Conservation (phyloP, 768 basidiomycete genomes). For the Mycena polygramma region DNA sequence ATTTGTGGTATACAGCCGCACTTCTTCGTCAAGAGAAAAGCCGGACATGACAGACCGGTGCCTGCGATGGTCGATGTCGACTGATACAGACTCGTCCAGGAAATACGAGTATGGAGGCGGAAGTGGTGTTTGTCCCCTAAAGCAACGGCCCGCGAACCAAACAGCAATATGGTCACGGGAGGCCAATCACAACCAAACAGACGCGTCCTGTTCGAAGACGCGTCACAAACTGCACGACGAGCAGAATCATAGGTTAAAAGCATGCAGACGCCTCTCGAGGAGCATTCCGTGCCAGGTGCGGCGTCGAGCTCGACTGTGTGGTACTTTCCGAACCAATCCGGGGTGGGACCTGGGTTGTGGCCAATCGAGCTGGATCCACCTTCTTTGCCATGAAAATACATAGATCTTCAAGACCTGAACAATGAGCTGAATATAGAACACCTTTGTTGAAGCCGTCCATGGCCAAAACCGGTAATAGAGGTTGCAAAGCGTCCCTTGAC, state of each 20-base stretch:
- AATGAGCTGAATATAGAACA: not conserved
- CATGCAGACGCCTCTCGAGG: too few relatives aligned
- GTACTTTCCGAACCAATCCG: too few relatives aligned
- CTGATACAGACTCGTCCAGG: too few relatives aligned
- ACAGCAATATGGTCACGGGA: constrained; percentile 15
- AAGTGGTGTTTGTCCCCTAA: not conserved
- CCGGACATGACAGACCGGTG: constrained; percentile 47
- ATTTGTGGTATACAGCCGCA: constrained; percentile 87
- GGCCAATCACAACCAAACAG: constrained; percentile 17
- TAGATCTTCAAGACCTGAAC: not conserved
- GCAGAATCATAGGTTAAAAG: too few relatives aligned
- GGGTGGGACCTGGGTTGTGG: too few relatives aligned
- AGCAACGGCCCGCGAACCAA: not conserved
- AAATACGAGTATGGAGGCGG: too few relatives aligned
- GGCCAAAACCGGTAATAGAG: constrained; percentile 11
- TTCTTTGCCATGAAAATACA: too few relatives aligned
- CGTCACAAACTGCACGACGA: too few relatives aligned
- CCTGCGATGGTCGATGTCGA: too few relatives aligned
- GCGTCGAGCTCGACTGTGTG: too few relatives aligned
- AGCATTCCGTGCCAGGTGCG: too few relatives aligned
- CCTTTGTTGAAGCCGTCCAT: not conserved
- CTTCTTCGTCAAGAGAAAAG: constrained; percentile 90
- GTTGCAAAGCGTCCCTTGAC: constrained; percentile 19
- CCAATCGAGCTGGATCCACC: too few relatives aligned
- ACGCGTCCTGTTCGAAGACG: not conserved